Conservation (phyloP, 805 yeast species). For the Lipomyces sp. region DNA sequence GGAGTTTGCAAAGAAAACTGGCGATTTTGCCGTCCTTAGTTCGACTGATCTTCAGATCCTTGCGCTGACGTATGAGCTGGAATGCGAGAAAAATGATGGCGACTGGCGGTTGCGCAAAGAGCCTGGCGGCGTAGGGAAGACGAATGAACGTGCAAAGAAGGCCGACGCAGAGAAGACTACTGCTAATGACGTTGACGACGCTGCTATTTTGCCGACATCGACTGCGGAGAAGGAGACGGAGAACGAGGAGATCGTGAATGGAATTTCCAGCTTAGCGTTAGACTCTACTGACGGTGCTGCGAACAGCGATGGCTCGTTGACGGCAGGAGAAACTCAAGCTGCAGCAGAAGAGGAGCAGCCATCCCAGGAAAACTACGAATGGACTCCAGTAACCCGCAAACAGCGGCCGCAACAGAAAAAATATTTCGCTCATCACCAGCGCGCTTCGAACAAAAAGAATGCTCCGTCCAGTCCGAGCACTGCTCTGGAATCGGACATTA, state of each 20-base stretch:
- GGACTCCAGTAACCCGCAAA: background rate
- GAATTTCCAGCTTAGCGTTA: too few species aligned
- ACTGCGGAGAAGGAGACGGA: background rate
- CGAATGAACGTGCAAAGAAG: slow-evolving; percentile 3
- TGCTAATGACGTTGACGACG: background rate
- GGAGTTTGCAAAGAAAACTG: slow-evolving; percentile 80
- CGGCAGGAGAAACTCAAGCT: too few species aligned
- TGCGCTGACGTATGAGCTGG: slow-evolving; percentile 87
- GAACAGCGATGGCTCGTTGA: too few species aligned
- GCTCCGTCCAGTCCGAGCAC: too few species aligned
- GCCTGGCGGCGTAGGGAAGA: slow-evolving; percentile 63
- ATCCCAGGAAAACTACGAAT: too few species aligned
- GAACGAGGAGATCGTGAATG: too few species aligned
- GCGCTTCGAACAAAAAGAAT: too few species aligned
- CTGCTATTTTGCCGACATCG: background rate
- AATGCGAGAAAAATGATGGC: slow-evolving; percentile 64
- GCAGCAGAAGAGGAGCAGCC: too few species aligned
- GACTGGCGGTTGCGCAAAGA: slow-evolving; percentile 64
- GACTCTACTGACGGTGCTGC: too few species aligned
- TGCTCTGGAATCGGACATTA: background rate
- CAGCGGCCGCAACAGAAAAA: background rate
- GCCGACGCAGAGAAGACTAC: background rate
- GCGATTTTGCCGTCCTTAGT: slow-evolving; percentile 85
- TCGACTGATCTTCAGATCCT: slow-evolving; percentile 88
- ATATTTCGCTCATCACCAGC: too few species aligned